phyloP scores from a whole-genome alignment of 2,329 filamentous ascomycete genomes.

The Trichophyton schoenleinii region DNA sequence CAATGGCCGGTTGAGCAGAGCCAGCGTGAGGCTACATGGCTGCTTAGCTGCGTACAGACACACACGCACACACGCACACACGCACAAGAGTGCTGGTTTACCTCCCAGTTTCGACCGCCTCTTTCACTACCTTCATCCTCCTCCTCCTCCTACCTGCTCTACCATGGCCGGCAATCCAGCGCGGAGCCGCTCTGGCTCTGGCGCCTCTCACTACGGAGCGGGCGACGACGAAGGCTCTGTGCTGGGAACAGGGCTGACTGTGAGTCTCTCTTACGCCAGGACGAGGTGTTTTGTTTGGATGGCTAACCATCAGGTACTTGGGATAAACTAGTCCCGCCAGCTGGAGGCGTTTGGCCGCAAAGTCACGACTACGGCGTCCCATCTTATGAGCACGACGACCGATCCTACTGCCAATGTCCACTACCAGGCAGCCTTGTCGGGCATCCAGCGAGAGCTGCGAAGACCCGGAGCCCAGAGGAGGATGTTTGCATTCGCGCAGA shows the following conservation, averaged over 20 bases:
- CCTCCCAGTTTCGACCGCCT: too few relatives aligned
- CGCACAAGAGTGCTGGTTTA: not conserved
- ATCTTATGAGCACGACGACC: slow-evolving; percentile 61
- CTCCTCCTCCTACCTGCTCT: not conserved
- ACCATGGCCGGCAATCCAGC: slow-evolving; percentile 33
- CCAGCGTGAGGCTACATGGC: not conserved
- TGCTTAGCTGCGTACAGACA: not conserved
- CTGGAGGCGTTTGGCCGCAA: slow-evolving; percentile 89
- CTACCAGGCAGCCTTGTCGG: slow-evolving; percentile 77
- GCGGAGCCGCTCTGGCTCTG: slow-evolving; percentile 35
- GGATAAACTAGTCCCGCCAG: slow-evolving; percentile 56
- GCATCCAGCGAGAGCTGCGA: slow-evolving; percentile 79
- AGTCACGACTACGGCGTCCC: slow-evolving; percentile 82
- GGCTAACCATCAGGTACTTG: too few relatives aligned
- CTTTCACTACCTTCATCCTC: not conserved
- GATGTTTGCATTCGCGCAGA: slow-evolving; percentile 81
- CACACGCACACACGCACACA: too few relatives aligned
- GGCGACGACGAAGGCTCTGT: slow-evolving; percentile 31
- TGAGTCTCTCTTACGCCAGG: slow-evolving; percentile 18
- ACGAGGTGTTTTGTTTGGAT: too few relatives aligned
- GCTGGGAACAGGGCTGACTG: slow-evolving; percentile 38
- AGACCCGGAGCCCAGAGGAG: slow-evolving; percentile 73
- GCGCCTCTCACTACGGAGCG: slow-evolving; percentile 26
- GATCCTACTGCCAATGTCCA: slow-evolving; percentile 40
- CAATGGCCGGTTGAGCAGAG: not conserved